These are phyloP conservation scores for Sporisorium iseilematis-ciliati DNA, from an alignment of 1,284 basidiomycete species.

Conservation along the genomic window DNA sequence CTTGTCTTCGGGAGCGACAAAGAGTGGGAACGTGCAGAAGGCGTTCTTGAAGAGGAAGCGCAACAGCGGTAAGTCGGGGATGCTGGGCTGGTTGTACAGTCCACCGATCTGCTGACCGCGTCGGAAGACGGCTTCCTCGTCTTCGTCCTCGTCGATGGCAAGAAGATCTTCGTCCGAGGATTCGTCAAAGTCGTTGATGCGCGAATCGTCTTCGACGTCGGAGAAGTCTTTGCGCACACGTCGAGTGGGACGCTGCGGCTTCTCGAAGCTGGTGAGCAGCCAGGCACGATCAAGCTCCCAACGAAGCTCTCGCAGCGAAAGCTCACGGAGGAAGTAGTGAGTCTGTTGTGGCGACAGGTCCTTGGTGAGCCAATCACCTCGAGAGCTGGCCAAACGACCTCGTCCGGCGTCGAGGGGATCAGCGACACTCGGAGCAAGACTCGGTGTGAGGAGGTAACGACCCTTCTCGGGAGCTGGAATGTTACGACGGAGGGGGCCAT, in stretches of 20 bases:
- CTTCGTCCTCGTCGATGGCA: slow-evolving; percentile 49
- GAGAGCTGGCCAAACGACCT: slow-evolving; percentile 7
- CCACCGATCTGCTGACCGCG: slow-evolving; percentile 46
- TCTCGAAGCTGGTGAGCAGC: slow-evolving; percentile 56
- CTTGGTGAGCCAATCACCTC: slow-evolving; percentile 56
- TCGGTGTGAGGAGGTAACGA: slow-evolving; percentile 49
- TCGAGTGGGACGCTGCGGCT: slow-evolving; percentile 39
- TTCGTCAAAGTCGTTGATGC: slow-evolving; percentile 60
- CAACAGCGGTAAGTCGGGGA: slow-evolving; percentile 60
- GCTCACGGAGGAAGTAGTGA: slow-evolving; percentile 63
- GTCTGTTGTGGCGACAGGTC: slow-evolving; percentile 57
- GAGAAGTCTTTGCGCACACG: slow-evolving; percentile 28
- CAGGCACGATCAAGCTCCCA: slow-evolving; percentile 66
- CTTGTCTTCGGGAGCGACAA: slow-evolving; percentile 59
- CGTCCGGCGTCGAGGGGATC: slow-evolving; percentile 44
- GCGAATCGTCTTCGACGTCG: slow-evolving; percentile 53
- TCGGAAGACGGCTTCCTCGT: slow-evolving; percentile 65
- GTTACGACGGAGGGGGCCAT: slow-evolving; percentile 26
- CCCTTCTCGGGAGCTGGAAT: slow-evolving; percentile 30
- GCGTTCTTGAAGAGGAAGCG: slow-evolving; percentile 65
- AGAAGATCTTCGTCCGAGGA: slow-evolving; percentile 52
- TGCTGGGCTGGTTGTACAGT: slow-evolving; percentile 32
- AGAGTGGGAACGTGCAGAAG: slow-evolving; percentile 64
- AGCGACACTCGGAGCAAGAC: slow-evolving; percentile 51
- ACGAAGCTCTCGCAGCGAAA: slow-evolving; percentile 54